Evolutionary conservation across 805 yeast genomes (phyloP), one percentile per base, ranked within the genome.

Genomic region (Grigorovia jiainica): DNA sequence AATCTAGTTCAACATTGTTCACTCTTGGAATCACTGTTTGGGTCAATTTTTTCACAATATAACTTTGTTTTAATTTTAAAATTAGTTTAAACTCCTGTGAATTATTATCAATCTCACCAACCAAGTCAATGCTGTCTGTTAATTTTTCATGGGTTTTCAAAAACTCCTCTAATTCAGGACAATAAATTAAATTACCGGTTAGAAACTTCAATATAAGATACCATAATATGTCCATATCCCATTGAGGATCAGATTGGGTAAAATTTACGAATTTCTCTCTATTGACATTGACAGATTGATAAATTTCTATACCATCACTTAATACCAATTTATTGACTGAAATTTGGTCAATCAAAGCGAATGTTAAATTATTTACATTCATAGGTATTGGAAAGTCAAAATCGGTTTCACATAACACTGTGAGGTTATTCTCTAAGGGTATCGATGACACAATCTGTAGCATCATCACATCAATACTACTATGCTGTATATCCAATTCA

Each of bases 231-330:
- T 6, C 7, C 6, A 2, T 27, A 27, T 27, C 15, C 31, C 11
- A 11, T 4, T 27, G n/a, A 13, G n/a, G 15, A 13, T 27, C n/a
- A 10, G n/a, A 7, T 13, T 27, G 31, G n/a, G 15, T 27, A 13
- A 13, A 27, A 4, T 13, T 7, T 13, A 27, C 11, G 7, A 27
- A 10, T 6, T 27, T 13, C 7, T 11, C 31, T 13, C n/a, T 27
- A 13, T 10, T 13, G n/a, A 27, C n/a, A 15, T 27, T 13, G 31
- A 3, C n/a, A 15, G 31, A 27, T 15, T 27, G 31, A 11, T 27
- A 27, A 11, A 27, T 37, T 13, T 32, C 40, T 16, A 31, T 44
- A 6, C 63, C 63, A 24, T 58, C 62, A 40, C 60, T 54, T 5
- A 52, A 42, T 1, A 42, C 20, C 9, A 57, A n/a, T 15, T 43